Evolutionary conservation across 495 filamentous ascomycete genomes (phyloP), one percentile per base, ranked within the genome.

Genomic region (Cercophora scortea): DNA sequence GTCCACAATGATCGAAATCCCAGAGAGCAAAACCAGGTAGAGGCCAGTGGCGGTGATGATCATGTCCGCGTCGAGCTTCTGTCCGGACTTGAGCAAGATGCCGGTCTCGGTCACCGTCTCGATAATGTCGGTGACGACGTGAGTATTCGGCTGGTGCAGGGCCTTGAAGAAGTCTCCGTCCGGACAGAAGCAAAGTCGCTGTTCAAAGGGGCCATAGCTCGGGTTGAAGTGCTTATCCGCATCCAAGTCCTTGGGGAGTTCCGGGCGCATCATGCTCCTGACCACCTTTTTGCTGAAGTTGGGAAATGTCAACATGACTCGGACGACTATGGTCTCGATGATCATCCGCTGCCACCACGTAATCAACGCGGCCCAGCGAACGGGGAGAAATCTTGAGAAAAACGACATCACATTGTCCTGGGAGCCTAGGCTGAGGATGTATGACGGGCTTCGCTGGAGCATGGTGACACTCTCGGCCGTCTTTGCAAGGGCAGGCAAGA

Each of bases 31-130:
- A 16, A 68, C 66, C 41, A 88, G 59, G 42, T 75, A 74, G 1
- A 93, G 69, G 1, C 87, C 87, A 0, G 88, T 93, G 0, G 87
- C 87, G 0, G 85, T 87, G 54, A 90, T 66, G 61, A 91, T 86
- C 58, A 87, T 81, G 66, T 91, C 86, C 0, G 84, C 80, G 1
- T 80, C 71, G 4, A 90, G 59, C 0, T 61, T 63, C 44, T 78
- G 71, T 15, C 83, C 86, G 0, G 75, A 76, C 32, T 72, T 63
- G 17, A 88, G 75, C 15, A 64, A 54, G 51, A 92, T 82, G 1
- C 79, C 76, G 11, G 75, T 71, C 17, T 70, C 63, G 0, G 79
- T 84, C 8, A 92, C 80, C 0, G 70, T 73, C n/a, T 79, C 69
- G 65, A 92, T 88, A 12, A 67, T 75, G 39, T 82, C 86, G 0